Base-by-base conservation (phyloP, 306 rosid species). In the Prinsepia uniflora region DNA sequence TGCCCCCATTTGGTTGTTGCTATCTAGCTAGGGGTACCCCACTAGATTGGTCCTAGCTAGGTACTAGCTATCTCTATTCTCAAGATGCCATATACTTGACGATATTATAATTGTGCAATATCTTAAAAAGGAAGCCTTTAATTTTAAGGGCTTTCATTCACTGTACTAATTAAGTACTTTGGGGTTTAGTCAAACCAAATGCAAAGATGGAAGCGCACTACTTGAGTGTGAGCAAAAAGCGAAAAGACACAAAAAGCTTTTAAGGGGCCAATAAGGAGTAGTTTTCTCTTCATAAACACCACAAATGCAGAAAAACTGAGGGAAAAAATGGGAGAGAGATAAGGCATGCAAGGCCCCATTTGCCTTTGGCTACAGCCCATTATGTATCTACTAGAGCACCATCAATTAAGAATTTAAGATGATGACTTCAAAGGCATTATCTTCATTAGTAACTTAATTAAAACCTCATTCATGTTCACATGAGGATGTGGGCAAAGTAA, bases 291-390 rank as follows among this genome's bases (percentile, higher is more conserved):
- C 84, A 86, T 72, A 75, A 57, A 76, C 66, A 71, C 82, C 84
- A 64, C 79, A 80, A 46, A 80, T 75, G 47, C 81, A 30, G 42
- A 58, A 83, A 73, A 79, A 30, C 84, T 75, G 86, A 82, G 48
- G 56, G 80, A 78, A 73, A 68, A 65, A 82, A 70, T 65, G 69
- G 70, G 76, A 77, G 60, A 72, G 36, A 4, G 65, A 59, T 80
- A 84, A 76, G 71, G 79, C 13, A 76, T 67, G 79, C 13, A 43
- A 75, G 84, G 87, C n/a, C 85, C 89, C 95, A 79, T 73, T 72
- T 80, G 81, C 85, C 81, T 72, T 80, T 34, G 63, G 65, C 15
- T 0, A 46, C 36, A 30, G 36, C 36, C 36, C 11, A 30, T 30
- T 30, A 2, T 11, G 5, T 18, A 19, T 54, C 9, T 9, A 1